These are phyloP conservation scores for Wickerhamiella slavikovae DNA, from an alignment of 805 yeast species.

Conservation along the genomic window DNA sequence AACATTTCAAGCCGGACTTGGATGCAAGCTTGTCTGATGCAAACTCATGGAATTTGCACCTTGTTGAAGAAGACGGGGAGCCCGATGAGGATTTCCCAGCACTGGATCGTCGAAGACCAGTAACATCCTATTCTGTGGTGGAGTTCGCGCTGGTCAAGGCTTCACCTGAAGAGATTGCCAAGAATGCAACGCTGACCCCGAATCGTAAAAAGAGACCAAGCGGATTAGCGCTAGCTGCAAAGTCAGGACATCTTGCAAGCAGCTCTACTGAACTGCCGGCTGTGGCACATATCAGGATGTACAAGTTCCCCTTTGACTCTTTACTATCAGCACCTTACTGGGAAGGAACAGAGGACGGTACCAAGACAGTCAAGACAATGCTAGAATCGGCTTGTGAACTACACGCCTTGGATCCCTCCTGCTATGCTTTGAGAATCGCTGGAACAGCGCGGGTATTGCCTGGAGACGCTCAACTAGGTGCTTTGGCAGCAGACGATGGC, in stretches of 20 bases:
- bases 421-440: slow-evolving; percentile 16
- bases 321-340: slow-evolving; percentile 13
- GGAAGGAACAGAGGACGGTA: slow-evolving; percentile 9
- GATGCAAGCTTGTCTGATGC: slow-evolving; percentile 25
- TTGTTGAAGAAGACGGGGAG: slow-evolving; percentile 85
- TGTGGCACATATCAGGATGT: slow-evolving; percentile 9
- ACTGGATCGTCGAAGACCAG: slow-evolving; percentile 41
- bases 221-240: no score
- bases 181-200: slow-evolving; percentile 17
- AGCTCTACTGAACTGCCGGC: not conserved
- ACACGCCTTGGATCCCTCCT: slow-evolving; percentile 14
- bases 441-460: slow-evolving; percentile 10
- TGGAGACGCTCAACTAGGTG: not conserved
- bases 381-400: slow-evolving; percentile 16
- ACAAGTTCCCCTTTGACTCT: slow-evolving; percentile 17
- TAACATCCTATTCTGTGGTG: slow-evolving; percentile 57
- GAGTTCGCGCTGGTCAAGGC: slow-evolving; percentile 64
- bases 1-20: slow-evolving; percentile 12
- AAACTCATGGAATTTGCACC: slow-evolving; percentile 51
- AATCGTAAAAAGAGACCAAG: no score
- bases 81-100: slow-evolving; percentile 84
- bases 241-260: not conserved
- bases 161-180: slow-evolving; percentile 16
- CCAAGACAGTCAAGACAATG: slow-evolving; percentile 10
- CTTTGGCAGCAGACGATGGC: not conserved